Evolutionary conservation across 2,329 filamentous ascomycete genomes (phyloP).

Genomic region (Sarocladiaceae sp.): DNA sequence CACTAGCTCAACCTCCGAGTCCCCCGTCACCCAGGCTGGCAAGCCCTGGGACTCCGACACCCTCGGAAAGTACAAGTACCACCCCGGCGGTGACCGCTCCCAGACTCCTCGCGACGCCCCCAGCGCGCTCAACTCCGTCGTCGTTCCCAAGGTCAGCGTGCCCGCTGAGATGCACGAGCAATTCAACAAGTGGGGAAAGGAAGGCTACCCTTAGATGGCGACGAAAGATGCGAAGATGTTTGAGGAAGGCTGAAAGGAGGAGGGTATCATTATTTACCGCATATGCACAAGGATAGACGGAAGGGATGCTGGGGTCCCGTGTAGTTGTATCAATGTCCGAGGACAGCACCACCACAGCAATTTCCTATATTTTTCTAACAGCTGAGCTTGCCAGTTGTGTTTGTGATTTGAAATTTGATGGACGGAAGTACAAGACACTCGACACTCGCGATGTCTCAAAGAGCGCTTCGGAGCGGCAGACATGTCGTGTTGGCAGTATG

Average conservation of each 20-base stretch:
- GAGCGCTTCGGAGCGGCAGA: too few species aligned
- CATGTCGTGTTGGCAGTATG: too few species aligned
- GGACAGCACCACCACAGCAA: neutral
- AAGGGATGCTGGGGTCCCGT: conserved; percentile 3
- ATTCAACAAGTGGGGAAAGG: conserved; percentile 99
- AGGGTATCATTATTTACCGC: too few species aligned
- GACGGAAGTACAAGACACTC: too few species aligned
- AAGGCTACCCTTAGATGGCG: conserved; percentile 63
- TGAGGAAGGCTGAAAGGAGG: too few species aligned
- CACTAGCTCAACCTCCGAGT: conserved; percentile 73
- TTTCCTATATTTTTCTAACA: neutral
- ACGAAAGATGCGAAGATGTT: too few species aligned
- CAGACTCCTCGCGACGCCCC: conserved; percentile 80
- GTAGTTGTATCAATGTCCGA: conserved; percentile 7
- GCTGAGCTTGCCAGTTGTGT: too few species aligned
- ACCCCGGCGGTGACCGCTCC: conserved; percentile 76
- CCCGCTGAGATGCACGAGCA: conserved; percentile 91
- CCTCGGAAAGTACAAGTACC: conserved; percentile 65
- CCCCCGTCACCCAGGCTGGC: conserved; percentile 63
- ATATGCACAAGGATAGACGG: conserved; percentile 7
- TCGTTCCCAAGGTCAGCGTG: conserved; percentile 88
- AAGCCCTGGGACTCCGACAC: conserved; percentile 86
- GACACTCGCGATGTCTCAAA: too few species aligned
- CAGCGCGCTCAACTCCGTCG: conserved; percentile 89
- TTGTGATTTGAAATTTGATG: neutral